Base-by-base conservation (phyloP, 2,329 filamentous ascomycete genomes). In the Grosmannia serpens region DNA sequence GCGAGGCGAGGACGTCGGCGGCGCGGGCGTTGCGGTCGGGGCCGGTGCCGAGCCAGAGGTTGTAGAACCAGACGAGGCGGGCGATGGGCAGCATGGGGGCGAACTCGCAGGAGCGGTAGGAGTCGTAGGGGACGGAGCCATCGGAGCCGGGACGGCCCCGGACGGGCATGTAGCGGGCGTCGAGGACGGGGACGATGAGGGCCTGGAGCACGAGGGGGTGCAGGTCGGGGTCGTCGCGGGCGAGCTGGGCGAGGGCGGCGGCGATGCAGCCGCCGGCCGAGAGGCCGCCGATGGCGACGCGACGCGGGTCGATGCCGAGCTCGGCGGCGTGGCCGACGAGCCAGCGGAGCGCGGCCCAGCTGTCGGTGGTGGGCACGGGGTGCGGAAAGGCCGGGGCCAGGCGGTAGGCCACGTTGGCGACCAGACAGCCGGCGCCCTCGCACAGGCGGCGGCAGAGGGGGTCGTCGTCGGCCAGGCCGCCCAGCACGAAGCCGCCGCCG, bases 381-480 rank as follows among this genome's bases (percentile, higher is more conserved):
- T 76, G 78, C 9, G 69, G 70, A 60, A 75, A 68, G 62, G 80
- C 77, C 0, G 79, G 79, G 0, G 76, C 76, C 13, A 80, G 69
- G 0, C 77, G 69, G 64, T 81, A 81, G 46, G 75, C 75, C 1
- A 78, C 73, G 59, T 61, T 61, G 53, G 56, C 57, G 2, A 61
- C 57, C 22, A 59, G 4, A 15, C 61, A 62, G n/a, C 27, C 44
- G 1, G 55, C 17, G 24, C 29, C n/a, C 47, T 55, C 33, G 52
- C 46, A 53, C 22, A 58, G 20, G 11, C 20, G 52, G 5, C 57
- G 57, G 31, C 41, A 47, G 38, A 62, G 22, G 20, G 60, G 20
- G 17, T 59, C 57, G 33, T 62, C 61, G 55, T 60, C 61, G 31
- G 27, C 41, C 4, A 60, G 59, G 15, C 55, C 57, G 11, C 61